phyloP scores from a whole-genome alignment of 768 basidiomycete species.

The Podaxis sp. region DNA sequence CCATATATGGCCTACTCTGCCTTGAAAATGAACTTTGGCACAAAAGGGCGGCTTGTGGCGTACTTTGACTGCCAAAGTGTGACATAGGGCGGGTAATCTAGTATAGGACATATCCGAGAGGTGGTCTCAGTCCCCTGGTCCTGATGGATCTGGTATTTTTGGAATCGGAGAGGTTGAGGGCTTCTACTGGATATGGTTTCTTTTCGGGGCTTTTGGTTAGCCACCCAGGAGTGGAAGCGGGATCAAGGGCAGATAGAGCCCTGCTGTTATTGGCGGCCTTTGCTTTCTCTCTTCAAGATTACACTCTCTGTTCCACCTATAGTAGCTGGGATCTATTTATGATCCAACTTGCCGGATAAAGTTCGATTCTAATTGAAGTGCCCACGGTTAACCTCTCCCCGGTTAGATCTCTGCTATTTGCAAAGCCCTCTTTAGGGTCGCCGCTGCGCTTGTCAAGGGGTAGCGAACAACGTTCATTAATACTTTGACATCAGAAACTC shows the following conservation, averaged over 20 bases:
- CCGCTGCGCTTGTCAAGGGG: neutral
- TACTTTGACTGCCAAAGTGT: conserved; percentile 11
- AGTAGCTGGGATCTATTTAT: neutral
- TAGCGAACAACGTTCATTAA: neutral
- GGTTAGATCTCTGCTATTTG: neutral
- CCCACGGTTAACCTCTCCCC: neutral
- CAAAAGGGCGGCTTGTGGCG: neutral
- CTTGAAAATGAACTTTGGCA: neutral
- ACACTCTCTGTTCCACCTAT: neutral
- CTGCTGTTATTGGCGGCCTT: neutral
- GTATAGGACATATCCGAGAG: neutral
- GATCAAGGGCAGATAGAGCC: conserved; percentile 9
- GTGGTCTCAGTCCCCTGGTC: conserved; percentile 8
- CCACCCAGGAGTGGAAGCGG: conserved; percentile 1
- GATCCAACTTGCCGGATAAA: neutral
- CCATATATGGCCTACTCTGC: neutral
- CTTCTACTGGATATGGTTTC: conserved; percentile 1
- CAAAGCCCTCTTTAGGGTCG: neutral
- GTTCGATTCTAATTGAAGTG: conserved; percentile 1
- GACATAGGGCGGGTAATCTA: conserved; percentile 5
- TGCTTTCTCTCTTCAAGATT: neutral
- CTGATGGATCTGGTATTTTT: conserved; percentile 15
- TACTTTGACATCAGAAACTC: conserved; percentile 8
- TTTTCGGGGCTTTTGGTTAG: conserved; percentile 5
- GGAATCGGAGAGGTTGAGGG: conserved; percentile 5